These are phyloP conservation scores for Anaeramoeba flamelloides DNA, from an alignment of 78 protist species.

Conservation along the genomic window DNA sequence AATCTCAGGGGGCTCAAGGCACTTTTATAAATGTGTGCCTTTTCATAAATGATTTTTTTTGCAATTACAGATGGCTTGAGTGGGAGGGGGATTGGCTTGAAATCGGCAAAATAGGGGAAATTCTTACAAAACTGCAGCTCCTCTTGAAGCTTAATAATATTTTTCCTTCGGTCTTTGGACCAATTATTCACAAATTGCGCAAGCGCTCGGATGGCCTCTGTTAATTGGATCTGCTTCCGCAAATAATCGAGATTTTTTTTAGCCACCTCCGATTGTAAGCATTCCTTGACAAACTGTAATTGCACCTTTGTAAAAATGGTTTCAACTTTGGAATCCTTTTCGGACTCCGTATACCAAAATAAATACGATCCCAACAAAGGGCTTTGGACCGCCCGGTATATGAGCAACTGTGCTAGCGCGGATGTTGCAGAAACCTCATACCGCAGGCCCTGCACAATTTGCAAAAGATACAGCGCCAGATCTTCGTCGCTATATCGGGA, in stretches of 20 bases:
- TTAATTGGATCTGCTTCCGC: background rate
- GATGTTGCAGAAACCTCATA: background rate
- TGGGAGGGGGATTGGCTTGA: background rate
- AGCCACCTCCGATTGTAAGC: background rate
- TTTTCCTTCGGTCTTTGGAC: background rate
- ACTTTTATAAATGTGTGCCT: background rate
- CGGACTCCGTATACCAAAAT: background rate
- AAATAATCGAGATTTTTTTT: background rate
- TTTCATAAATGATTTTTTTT: background rate
- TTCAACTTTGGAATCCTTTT: background rate
- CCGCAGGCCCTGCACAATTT: background rate
- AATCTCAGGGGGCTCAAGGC: background rate
- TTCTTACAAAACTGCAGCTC: background rate
- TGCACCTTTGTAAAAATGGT: background rate
- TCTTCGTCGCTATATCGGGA: background rate
- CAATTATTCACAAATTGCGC: background rate
- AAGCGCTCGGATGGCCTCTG: background rate
- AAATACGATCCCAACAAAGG: background rate
- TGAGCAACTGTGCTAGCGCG: background rate
- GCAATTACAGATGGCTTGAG: background rate
- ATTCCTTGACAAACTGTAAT: background rate
- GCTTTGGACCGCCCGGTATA: background rate
- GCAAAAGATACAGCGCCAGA: background rate
- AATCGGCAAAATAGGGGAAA: background rate
- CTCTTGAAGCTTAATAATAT: background rate